phyloP scores from a whole-genome alignment of 2,329 filamentous ascomycete genomes.

The Fusarium albosuccineum region DNA sequence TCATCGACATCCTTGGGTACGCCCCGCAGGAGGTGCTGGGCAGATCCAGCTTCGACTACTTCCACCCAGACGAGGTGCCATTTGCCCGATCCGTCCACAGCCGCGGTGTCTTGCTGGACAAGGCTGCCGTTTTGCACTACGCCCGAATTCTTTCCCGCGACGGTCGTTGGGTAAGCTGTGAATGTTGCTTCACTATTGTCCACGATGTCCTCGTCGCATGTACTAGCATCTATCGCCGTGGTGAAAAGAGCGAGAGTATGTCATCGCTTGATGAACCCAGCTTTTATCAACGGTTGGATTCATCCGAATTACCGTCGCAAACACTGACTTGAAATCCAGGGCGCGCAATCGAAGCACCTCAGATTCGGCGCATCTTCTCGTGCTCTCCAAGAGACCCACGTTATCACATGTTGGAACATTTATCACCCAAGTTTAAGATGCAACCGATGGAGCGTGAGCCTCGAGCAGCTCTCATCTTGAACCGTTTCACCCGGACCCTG shows the following conservation, averaged over 20 bases:
- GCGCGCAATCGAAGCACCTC: conserved; percentile 80
- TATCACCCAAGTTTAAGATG: conserved; percentile 83
- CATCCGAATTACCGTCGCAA: conserved; percentile 1
- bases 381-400: conserved; percentile 85
- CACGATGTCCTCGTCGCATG: conserved; percentile 90
- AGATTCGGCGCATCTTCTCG: conserved; percentile 83
- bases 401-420: conserved; percentile 89
- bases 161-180: conserved; percentile 82
- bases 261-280: conserved; percentile 34
- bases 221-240: conserved; percentile 80
- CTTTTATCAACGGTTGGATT: not conserved
- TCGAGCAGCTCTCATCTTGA: conserved; percentile 85
- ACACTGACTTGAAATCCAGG: conserved; percentile 61
- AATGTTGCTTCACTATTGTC: conserved; percentile 91
- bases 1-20: conserved; percentile 86
- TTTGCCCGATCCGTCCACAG: conserved; percentile 80
- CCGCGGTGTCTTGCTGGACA: conserved; percentile 81
- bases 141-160: conserved; percentile 76
- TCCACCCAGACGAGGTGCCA: conserved; percentile 84
- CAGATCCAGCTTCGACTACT: conserved; percentile 86
- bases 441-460: conserved; percentile 78
- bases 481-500: conserved; percentile 85
- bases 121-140: conserved; percentile 87
- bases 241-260: conserved; percentile 80
- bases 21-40: conserved; percentile 80